Evolutionary conservation across 805 yeast genomes (phyloP).

Genomic region (Cyberlindnera mississippiensis): DNA sequence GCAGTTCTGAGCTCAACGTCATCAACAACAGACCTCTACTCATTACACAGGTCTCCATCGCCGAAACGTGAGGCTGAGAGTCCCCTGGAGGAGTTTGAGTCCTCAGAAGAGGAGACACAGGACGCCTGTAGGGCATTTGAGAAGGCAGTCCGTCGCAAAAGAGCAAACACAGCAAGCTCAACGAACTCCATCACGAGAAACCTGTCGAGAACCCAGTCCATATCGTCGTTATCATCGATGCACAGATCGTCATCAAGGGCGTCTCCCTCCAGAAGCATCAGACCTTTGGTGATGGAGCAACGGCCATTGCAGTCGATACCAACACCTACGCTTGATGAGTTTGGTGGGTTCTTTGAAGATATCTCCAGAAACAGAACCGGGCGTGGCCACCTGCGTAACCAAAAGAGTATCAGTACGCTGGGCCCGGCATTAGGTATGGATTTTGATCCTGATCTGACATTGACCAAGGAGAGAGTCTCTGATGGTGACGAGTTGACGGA

Average conservation of each 20-base stretch:
- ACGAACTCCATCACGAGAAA: constrained; percentile 11
- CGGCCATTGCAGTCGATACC: too few relatives aligned
- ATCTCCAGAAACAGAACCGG: constrained; percentile 11
- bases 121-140: constrained; percentile 23
- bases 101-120: constrained; percentile 16
- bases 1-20: constrained; percentile 18
- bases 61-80: constrained; percentile 24
- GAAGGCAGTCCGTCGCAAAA: constrained; percentile 23
- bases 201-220: constrained; percentile 23
- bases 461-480: constrained; percentile 7
- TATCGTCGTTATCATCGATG: constrained; percentile 8
- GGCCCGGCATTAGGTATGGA: constrained; percentile 24
- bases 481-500: constrained; percentile 16
- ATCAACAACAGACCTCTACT: constrained; percentile 23
- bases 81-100: constrained; percentile 11
- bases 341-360: constrained; percentile 21
- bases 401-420: constrained; percentile 19
- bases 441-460: constrained; percentile 7
- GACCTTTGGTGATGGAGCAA: too few relatives aligned
- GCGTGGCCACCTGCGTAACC: constrained; percentile 15
- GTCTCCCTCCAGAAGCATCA: too few relatives aligned
- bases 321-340: constrained; percentile 5
- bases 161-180: constrained; percentile 27
- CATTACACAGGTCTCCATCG: constrained; percentile 25
- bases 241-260: too few relatives aligned